Conservation (phyloP, 2,329 filamentous ascomycete species). For the Magnaporthiopsis rhizophila region DNA sequence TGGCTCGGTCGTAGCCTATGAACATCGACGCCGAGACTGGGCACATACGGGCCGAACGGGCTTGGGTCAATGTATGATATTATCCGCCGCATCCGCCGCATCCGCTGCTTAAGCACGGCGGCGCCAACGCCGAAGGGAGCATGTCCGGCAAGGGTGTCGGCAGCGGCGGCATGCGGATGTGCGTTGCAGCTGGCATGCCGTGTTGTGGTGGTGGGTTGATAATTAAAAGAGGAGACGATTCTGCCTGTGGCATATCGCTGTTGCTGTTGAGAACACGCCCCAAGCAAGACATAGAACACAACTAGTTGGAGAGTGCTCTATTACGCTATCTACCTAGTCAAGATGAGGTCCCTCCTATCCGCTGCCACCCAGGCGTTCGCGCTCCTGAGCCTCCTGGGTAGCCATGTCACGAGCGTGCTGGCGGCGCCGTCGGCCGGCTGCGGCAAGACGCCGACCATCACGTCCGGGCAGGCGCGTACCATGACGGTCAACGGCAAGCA, state of each 20-base stretch:
- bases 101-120: neutral
- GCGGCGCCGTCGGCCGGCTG: conserved; percentile 3
- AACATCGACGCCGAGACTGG: neutral
- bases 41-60: neutral
- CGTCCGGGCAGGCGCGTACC: conserved; percentile 12
- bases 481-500: neutral
- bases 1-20: neutral
- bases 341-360: neutral
- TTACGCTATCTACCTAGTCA: neutral
- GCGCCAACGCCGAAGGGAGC: neutral
- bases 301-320: too few relatives aligned
- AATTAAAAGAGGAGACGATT: neutral
- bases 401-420: neutral
- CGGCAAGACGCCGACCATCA: neutral
- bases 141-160: neutral
- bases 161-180: neutral
- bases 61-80: neutral
- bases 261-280: too few relatives aligned
- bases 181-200: too few relatives aligned
- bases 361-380: neutral
- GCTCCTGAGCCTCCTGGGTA: neutral
- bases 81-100: neutral
- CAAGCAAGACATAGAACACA: neutral
- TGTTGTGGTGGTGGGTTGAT: neutral
- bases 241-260: neutral